Percentiles rank a stretch among this genome's conserved stretches.
These are phyloP conservation scores for Pseudopediastrum boryanum DNA, from an alignment of 139 green algal genomes.

Conservation along the genomic window DNA sequence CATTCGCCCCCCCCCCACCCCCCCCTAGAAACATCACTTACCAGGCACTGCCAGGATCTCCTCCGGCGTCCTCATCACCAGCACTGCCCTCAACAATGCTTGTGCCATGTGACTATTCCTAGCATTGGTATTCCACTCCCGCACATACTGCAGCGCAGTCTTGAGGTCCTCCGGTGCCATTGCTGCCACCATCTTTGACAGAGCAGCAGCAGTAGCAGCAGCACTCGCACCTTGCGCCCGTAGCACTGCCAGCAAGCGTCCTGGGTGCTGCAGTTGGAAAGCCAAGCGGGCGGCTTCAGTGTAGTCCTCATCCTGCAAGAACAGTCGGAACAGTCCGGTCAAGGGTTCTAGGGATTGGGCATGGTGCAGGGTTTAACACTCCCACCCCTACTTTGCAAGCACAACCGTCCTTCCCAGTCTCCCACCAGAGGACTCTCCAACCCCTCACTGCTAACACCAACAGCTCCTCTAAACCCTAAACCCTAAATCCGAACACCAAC, in stretches of 20 bases:
- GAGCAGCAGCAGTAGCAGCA: slow-evolving; percentile 3
- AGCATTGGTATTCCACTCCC: too few relatives aligned
- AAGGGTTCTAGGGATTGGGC: not conserved
- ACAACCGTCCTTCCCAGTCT: too few relatives aligned
- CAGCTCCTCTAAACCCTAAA: too few relatives aligned
- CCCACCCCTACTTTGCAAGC: too few relatives aligned
- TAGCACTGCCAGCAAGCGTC: slow-evolving; percentile 77
- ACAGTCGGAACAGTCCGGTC: not conserved
- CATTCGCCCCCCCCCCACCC: not conserved
- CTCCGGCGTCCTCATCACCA: not conserved
- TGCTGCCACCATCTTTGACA: slow-evolving; percentile 36
- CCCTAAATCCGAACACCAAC: too few relatives aligned
- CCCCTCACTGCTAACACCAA: too few relatives aligned
- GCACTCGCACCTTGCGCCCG: slow-evolving; percentile 39
- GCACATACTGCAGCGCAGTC: slow-evolving; percentile 57
- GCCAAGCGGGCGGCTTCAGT: slow-evolving; percentile 76
- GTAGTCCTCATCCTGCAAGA: slow-evolving; percentile 69
- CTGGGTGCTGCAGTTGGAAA: slow-evolving; percentile 82
- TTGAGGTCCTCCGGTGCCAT: slow-evolving; percentile 43
- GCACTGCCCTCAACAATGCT: not conserved
- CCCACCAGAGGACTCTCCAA: too few relatives aligned
- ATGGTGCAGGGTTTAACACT: not conserved
- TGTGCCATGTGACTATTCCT: not conserved
- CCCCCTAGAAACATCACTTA: not conserved
- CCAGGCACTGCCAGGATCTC: not conserved